Conservation (phyloP, 1,284 basidiomycete species). For the Fistulinella cinereoalba region DNA sequence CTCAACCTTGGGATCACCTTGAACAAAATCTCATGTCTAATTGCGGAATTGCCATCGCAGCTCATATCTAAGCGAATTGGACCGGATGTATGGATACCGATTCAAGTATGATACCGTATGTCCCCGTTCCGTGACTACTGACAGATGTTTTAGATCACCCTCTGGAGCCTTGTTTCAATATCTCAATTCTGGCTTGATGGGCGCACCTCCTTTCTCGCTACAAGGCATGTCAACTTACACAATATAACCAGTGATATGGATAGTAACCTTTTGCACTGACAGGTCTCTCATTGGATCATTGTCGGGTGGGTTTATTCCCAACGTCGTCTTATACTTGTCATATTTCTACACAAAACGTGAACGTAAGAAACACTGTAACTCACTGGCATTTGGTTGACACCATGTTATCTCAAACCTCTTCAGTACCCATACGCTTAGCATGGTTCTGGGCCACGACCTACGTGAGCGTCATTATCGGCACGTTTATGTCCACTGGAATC, state of each 20-base stretch:
- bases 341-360: conserved; percentile 68
- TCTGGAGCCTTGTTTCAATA: conserved; percentile 58
- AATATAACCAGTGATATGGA: conserved; percentile 38
- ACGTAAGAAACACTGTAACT: conserved; percentile 33
- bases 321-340: conserved; percentile 63
- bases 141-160: conserved; percentile 39
- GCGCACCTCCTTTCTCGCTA: conserved; percentile 51
- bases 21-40: conserved; percentile 54
- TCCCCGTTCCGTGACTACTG: not conserved
- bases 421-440: conserved; percentile 63
- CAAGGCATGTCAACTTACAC: conserved; percentile 27
- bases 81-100: conserved; percentile 71
- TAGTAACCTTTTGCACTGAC: not conserved
- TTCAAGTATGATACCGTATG: conserved; percentile 43
- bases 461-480: conserved; percentile 49
- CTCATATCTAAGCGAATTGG: conserved; percentile 68
- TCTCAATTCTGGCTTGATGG: conserved; percentile 63
- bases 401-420: not conserved
- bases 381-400: not conserved
- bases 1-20: conserved; percentile 67
- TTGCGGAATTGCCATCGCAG: conserved; percentile 68
- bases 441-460: conserved; percentile 68
- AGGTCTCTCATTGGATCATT: conserved; percentile 66
- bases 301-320: conserved; percentile 56
- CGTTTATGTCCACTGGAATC: conserved; percentile 65